Conservation (phyloP, 306 rosid species). For the Nissolia schottii region DNA sequence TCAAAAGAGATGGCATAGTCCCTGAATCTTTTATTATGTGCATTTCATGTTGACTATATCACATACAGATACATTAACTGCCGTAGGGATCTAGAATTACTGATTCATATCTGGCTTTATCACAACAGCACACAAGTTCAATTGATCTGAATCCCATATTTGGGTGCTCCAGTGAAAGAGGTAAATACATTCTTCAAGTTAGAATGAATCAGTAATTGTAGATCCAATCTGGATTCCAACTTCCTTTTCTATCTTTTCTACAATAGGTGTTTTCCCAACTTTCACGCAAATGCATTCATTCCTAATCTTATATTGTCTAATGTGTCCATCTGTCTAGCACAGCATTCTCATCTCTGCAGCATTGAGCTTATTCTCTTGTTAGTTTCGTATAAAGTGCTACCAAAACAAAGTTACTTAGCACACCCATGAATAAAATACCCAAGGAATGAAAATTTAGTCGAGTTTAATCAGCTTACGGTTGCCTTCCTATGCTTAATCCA, state of each 20-base stretch:
- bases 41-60: not conserved
- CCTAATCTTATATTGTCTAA: not conserved
- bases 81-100: not conserved
- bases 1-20: not conserved
- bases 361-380: not conserved
- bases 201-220: too few species aligned
- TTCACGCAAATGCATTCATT: not conserved
- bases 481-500: slow-evolving; percentile 79
- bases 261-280: not conserved
- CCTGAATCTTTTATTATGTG: not conserved
- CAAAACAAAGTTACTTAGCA: not conserved
- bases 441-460: slow-evolving; percentile 18
- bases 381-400: not conserved
- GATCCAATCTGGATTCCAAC: too few species aligned
- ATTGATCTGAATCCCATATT: not conserved
- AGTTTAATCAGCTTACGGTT: slow-evolving; percentile 56
- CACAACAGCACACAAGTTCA: not conserved
- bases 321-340: not conserved
- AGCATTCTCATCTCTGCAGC: not conserved
- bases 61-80: not conserved
- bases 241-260: not conserved
- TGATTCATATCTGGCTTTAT: not conserved
- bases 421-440: not conserved
- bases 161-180: not conserved
- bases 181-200: too few species aligned